phyloP scores from a whole-genome alignment of 495 filamentous ascomycete species.

The Penicillium coffeae region DNA sequence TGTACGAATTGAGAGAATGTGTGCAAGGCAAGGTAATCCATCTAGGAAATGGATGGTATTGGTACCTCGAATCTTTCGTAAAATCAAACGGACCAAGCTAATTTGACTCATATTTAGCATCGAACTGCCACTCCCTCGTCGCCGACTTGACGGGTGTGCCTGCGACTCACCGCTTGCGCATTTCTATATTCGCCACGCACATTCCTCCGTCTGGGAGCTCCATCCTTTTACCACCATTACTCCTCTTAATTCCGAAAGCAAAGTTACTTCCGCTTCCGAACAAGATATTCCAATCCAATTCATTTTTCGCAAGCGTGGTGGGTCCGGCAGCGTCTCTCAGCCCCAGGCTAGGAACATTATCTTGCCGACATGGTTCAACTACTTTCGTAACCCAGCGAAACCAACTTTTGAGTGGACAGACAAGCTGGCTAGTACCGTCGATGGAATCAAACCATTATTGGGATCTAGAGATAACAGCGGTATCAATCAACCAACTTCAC shows the following conservation, averaged over 20 bases:
- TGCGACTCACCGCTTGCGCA: constrained; percentile 6
- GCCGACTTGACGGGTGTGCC: constrained; percentile 7
- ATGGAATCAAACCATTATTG: constrained; percentile 1
- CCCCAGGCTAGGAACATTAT: not conserved
- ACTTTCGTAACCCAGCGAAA: not conserved
- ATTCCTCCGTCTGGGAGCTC: constrained; percentile 5
- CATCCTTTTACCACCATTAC: constrained; percentile 11
- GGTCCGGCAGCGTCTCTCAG: not conserved
- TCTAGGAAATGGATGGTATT: constrained; percentile 9
- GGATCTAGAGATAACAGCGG: constrained; percentile 2
- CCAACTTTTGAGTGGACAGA: constrained; percentile 6
- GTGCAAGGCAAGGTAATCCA: constrained; percentile 3
- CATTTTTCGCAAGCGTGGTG: constrained; percentile 5
- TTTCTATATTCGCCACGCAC: constrained; percentile 9
- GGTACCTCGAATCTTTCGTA: constrained; percentile 4
- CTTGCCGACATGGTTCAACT: not conserved
- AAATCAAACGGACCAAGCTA: constrained; percentile 1
- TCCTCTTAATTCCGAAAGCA: constrained; percentile 4
- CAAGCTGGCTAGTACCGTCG: constrained; percentile 3
- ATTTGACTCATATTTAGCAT: constrained; percentile 4
- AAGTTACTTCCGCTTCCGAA: not conserved
- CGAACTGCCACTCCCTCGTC: constrained; percentile 6
- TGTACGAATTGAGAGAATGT: constrained; percentile 9
- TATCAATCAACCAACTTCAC: not conserved
- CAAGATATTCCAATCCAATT: constrained; percentile 6